Conservation (phyloP, 1,284 basidiomycete species). For the Golubevia sp. region DNA sequence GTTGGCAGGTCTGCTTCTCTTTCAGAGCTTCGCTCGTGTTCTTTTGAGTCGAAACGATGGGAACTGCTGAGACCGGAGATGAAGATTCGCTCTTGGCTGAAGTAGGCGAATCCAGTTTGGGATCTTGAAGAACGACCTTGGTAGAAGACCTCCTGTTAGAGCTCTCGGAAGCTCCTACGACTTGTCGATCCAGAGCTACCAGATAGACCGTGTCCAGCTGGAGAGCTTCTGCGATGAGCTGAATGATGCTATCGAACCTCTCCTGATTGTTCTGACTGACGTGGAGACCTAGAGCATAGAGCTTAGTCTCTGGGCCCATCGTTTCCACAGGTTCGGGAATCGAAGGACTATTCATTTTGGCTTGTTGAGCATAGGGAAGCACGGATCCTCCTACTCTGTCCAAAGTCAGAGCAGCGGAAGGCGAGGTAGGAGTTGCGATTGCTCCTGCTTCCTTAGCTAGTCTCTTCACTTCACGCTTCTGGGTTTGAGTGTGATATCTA, state of each 20-base stretch:
- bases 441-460: neutral
- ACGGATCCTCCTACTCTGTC: neutral
- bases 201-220: neutral
- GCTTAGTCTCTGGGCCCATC: neutral
- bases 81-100: neutral
- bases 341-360: neutral
- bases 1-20: neutral
- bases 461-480: neutral
- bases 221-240: neutral
- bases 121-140: neutral
- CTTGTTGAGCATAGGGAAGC: neutral
- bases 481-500: neutral
- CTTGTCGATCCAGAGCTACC: neutral
- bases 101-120: neutral
- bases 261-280: neutral
- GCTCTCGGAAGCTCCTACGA: neutral
- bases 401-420: neutral
- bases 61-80: neutral
- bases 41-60: neutral
- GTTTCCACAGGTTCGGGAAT: neutral
- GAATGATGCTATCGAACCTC: neutral
- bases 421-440: neutral
- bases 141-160: neutral
- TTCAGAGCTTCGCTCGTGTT: too few species aligned
- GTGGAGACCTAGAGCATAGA: neutral